Evolutionary conservation across 73 alveolate genomes (phyloP), one percentile per base, ranked within the genome.

Genomic region (Paramecium caudatum): DNA sequence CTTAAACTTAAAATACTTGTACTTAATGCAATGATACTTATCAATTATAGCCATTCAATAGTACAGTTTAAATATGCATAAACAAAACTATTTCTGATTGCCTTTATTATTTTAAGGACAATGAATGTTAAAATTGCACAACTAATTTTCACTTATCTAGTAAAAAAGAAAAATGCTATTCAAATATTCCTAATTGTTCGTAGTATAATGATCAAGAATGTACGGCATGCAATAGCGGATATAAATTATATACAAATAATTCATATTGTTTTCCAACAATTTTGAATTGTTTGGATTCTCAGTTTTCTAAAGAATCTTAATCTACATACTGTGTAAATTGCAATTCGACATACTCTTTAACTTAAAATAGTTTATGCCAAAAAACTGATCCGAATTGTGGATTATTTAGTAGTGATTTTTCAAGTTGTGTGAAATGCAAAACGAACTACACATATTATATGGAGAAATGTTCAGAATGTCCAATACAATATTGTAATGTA

Each of bases 261-360:
- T 25, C 83, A 65, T 65, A 17, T 65, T 33, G 83, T 65, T 36
- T 65, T 43, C 49, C 50, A 13, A n/a, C 27, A 4, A 33, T 65
- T 15, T 33, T 33, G 8, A 65, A 33, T 34, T 30, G 49, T 30
- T 30, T 65, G 17, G 16, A 32, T 30, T 2, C 10, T 32, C 83
- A 9, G 9, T 15, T 30, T 65, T 9, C 17, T 3, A 33, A 30
- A 25, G 50, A 33, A 33, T 32, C 83, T n/a, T 33, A 65, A 65
- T 32, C 10, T 1, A 65, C 83, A 65, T 65, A 65, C 34, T 65
- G 83, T 12, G 1, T 15, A 5, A 16, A 30, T 10, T 65, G 83
- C 7, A 33, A 12, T 8, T 30, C 27, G 10, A 30, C 33, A 10
- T 65, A 65, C 15, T 3, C 13, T 32, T 30, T 43, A 25, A 65